Conservation (phyloP, 345 rosid species). For the Combretum micranthum region DNA sequence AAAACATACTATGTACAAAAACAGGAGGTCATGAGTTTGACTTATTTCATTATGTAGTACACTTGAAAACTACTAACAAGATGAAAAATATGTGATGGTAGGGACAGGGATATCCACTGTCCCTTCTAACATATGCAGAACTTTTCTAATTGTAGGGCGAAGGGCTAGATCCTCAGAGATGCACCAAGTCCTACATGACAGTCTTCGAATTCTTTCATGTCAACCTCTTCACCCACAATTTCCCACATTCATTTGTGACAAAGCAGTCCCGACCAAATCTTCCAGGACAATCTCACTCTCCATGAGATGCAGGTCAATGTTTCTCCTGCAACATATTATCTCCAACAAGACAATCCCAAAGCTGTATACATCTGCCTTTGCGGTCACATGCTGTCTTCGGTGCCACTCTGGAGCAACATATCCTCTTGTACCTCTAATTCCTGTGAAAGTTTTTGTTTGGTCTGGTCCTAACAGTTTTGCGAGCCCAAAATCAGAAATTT, state of each 20-base stretch:
- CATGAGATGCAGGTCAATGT: conserved; percentile 2
- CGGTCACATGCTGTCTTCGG: conserved; percentile 16
- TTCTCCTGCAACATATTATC: conserved; percentile 13
- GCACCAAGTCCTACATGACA: conserved; percentile 21
- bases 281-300: conserved; percentile 14
- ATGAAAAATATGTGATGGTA: conserved; percentile 4
- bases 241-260: neutral
- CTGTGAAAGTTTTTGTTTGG: conserved; percentile 19
- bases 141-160: conserved; percentile 14
- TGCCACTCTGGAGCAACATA: conserved; percentile 29
- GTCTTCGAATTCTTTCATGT: conserved; percentile 11
- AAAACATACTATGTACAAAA: too few species aligned
- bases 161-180: conserved; percentile 12
- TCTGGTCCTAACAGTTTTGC: conserved; percentile 18
- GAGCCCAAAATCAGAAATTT: conserved; percentile 20
- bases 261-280: conserved; percentile 18
- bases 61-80: too few species aligned
- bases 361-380: conserved; percentile 25
- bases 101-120: conserved; percentile 5
- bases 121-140: conserved; percentile 17
- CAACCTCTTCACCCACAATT: conserved; percentile 8
- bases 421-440: conserved; percentile 20
- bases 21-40: too few species aligned
- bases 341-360: conserved; percentile 24
- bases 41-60: too few species aligned